Evolutionary conservation across 192 early-diverging fungal genomes (phyloP).

Genomic region (Backusella parvicylindrica): DNA sequence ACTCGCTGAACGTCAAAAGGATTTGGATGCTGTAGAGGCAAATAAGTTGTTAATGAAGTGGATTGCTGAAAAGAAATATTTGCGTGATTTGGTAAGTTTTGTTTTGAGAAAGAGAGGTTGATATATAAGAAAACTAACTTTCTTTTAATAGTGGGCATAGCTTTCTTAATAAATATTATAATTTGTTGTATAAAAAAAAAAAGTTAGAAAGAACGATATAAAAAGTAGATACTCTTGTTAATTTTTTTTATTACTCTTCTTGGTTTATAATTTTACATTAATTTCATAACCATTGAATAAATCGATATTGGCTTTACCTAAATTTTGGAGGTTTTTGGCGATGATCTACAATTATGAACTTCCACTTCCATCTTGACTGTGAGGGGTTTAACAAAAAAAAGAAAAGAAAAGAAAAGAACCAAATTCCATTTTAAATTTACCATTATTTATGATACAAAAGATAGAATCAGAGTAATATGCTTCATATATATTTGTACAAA

Average conservation of each 20-base stretch:
- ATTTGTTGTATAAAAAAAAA: neutral
- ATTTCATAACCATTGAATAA: neutral
- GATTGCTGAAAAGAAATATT: slow-evolving; percentile 62
- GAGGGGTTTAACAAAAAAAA: too few relatives aligned
- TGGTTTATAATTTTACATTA: neutral
- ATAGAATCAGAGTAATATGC: neutral
- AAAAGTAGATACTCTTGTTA: neutral
- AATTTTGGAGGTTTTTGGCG: too few relatives aligned
- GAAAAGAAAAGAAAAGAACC: too few relatives aligned
- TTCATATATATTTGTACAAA: neutral
- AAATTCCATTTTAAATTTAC: too few relatives aligned
- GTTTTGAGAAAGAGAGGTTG: neutral
- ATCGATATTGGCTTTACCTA: too few relatives aligned
- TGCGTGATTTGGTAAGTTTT: slow-evolving; percentile 52
- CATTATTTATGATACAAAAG: neutral
- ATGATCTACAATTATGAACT: too few relatives aligned
- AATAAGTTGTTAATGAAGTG: slow-evolving; percentile 58
- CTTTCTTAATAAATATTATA: neutral
- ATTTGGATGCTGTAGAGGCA: slow-evolving; percentile 46
- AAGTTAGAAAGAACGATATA: neutral
- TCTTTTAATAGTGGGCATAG: neutral
- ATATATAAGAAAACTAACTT: neutral
- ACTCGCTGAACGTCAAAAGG: slow-evolving; percentile 40
- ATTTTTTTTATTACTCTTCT: neutral
- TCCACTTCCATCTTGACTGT: too few relatives aligned